Evolutionary conservation across 1,139 yeast genomes (phyloP).

Genomic region (Geotrichum phurueaensis): DNA sequence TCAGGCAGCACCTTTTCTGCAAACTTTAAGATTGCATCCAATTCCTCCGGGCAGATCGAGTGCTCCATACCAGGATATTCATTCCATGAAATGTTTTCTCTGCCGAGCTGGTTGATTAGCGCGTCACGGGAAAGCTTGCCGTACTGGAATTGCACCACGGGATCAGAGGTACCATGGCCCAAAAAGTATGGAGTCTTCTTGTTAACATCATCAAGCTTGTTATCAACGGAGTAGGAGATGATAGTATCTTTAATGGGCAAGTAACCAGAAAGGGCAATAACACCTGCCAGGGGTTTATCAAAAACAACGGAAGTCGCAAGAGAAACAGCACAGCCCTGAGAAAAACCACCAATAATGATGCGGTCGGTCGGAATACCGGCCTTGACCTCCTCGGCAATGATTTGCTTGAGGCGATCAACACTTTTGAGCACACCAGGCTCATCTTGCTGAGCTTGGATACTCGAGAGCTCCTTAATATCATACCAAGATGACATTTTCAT

Average conservation of each 20-base stretch:
- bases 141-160: slow-evolving; percentile 47
- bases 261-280: slow-evolving; percentile 74
- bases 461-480: slow-evolving; percentile 58
- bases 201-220: slow-evolving; percentile 36
- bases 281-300: slow-evolving; percentile 69
- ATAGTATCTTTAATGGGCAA: slow-evolving; percentile 42
- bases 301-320: slow-evolving; percentile 43
- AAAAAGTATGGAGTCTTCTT: slow-evolving; percentile 71
- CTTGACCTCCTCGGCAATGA: slow-evolving; percentile 59
- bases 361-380: slow-evolving; percentile 61
- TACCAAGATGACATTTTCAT: slow-evolving; percentile 80
- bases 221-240: background rate
- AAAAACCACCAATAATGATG: slow-evolving; percentile 85
- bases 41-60: slow-evolving; percentile 59
- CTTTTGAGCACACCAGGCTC: slow-evolving; percentile 57
- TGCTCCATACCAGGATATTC: slow-evolving; percentile 63
- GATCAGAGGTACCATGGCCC: slow-evolving; percentile 82
- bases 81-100: slow-evolving; percentile 49
- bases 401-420: slow-evolving; percentile 46
- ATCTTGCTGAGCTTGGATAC: slow-evolving; percentile 48
- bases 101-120: slow-evolving; percentile 46
- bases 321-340: slow-evolving; percentile 87
- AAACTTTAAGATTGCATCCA: slow-evolving; percentile 54
- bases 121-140: slow-evolving; percentile 44
- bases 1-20: slow-evolving; percentile 35